Evolutionary conservation across 2,329 filamentous ascomycete species (phyloP).

Genomic region (Arthrobotrys pseudoclavata): DNA sequence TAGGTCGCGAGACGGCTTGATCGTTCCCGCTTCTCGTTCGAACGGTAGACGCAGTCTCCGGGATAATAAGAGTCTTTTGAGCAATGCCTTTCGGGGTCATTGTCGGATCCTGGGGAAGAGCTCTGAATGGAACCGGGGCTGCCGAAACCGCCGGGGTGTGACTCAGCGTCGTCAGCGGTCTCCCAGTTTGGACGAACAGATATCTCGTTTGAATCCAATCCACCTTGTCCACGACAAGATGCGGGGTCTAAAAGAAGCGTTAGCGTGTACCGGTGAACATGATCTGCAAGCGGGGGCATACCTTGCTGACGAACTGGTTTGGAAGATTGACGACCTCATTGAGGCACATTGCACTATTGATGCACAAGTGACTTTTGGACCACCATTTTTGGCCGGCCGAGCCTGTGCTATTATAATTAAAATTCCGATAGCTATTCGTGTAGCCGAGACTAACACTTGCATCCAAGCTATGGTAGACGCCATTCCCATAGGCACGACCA

Average conservation of each 20-base stretch:
- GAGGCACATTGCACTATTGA: conserved; percentile 76
- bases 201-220: conserved; percentile 95
- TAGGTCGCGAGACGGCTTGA: conserved; percentile 19
- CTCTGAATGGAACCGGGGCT: conserved; percentile 22
- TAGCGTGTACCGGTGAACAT: background rate
- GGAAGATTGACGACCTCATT: conserved; percentile 88
- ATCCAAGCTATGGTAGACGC: conserved; percentile 81
- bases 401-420: conserved; percentile 65
- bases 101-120: conserved; percentile 65
- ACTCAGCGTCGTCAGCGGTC: background rate
- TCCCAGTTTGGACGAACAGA: conserved; percentile 73
- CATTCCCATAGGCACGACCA: conserved; percentile 81
- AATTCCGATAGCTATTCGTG: conserved; percentile 42
- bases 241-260: conserved; percentile 27
- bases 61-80: conserved; percentile 65
- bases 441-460: conserved; percentile 72
- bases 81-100: conserved; percentile 65
- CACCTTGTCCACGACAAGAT: conserved; percentile 75
- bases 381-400: conserved; percentile 68
- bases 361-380: conserved; percentile 76
- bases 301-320: conserved; percentile 70
- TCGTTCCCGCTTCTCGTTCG: conserved; percentile 50
- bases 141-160: background rate
- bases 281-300: conserved; percentile 12
- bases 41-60: conserved; percentile 61